These are phyloP conservation scores for Metarhizium robertsii DNA, from an alignment of 2,329 filamentous ascomycete species.

Conservation along the genomic window DNA sequence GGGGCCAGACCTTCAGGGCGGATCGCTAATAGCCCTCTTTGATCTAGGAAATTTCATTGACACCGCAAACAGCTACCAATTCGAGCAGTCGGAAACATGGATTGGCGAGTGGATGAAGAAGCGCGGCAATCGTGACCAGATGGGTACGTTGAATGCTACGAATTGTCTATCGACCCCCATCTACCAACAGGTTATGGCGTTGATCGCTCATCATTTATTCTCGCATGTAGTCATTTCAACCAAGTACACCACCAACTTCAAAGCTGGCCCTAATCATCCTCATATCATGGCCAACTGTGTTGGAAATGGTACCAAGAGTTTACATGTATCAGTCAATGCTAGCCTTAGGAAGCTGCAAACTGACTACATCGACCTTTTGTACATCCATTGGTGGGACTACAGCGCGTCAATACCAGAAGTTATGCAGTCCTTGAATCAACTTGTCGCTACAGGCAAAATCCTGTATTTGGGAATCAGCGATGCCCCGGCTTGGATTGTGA, in stretches of 20 bases:
- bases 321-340: constrained; percentile 45
- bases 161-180: background rate
- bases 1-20: background rate
- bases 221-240: constrained; percentile 51
- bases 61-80: constrained; percentile 60
- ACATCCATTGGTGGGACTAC: constrained; percentile 60
- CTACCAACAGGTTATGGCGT: background rate
- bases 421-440: constrained; percentile 57
- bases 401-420: constrained; percentile 57
- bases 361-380: constrained; percentile 59
- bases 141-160: constrained; percentile 29
- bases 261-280: constrained; percentile 27
- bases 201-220: background rate
- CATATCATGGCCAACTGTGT: constrained; percentile 41
- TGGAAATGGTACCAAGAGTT: constrained; percentile 54
- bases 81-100: constrained; percentile 52
- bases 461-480: constrained; percentile 58
- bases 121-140: constrained; percentile 54
- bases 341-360: constrained; percentile 54
- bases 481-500: constrained; percentile 60
- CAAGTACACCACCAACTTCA: constrained; percentile 56
- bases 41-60: constrained; percentile 61
- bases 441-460: constrained; percentile 53
- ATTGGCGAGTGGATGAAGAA: constrained; percentile 63
- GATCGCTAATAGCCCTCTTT: background rate